Base-by-base conservation (phyloP, 495 filamentous ascomycete genomes). In the Parachaetomium inaequale region DNA sequence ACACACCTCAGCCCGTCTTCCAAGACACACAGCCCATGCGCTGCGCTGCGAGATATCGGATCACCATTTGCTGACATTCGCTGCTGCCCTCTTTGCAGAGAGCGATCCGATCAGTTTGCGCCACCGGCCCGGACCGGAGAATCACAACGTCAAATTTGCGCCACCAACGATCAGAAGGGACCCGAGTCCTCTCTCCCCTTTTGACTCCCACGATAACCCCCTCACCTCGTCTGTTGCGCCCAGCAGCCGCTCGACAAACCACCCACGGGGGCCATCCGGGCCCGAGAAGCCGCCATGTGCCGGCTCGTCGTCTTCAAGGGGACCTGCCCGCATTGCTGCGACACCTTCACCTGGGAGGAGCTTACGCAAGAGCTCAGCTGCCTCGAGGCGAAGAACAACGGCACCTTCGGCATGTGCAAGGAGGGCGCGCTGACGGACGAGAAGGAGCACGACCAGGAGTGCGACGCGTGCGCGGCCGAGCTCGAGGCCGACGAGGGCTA, bases 351-450 rank as follows among this genome's bases (percentile, higher is more conserved):
- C 6, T 75, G 73, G 73, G 55, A 63, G 15, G 69, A 72, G n/a
- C 66, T 74, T 1, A 50, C 66, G 4, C 72, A 73, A 56, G 67
- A 74, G 60, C 67, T 75, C 25, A 70, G 64, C 31, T 75, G 73
- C 49, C 72, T 75, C 58, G 68, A 75, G 50, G 72, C 73, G 11
- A 75, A 75, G 55, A 75, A 75, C 67, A 64, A 63, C 12, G 73
- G 72, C 8, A 45, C 58, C 2, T 74, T 75, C 43, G 73, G 73
- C 15, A 31, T 65, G 52, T 75, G 73, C 61, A 54, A 56, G 17
- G 58, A 60, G 42, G 73, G 73, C 25, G 63, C 72, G 1, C 43
- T 58, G 28, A 42, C 38, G n/a, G 73, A 75, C 54, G 58, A 70
- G 46, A 73, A 75, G 58, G 6, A 31, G 2, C 74, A 72, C 63